Evolutionary conservation across 352 stramenopile genomes (phyloP).

Genomic region (Globisporangium apiculatum): DNA sequence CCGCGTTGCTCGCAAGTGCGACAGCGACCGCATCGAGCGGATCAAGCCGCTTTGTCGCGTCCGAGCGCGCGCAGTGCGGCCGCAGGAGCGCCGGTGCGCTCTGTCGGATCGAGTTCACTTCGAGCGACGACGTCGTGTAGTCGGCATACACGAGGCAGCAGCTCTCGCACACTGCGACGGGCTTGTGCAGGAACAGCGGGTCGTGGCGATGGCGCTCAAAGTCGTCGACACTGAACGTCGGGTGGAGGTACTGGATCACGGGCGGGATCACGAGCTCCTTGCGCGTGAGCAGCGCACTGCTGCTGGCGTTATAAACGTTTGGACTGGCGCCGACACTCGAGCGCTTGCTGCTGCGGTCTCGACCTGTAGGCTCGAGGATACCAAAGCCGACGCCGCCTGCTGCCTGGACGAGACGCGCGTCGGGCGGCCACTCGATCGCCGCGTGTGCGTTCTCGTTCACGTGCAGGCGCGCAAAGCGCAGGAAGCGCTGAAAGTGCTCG

Average conservation of each 20-base stretch:
- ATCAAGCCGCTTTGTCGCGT: slow-evolving; percentile 35
- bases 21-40: slow-evolving; percentile 26
- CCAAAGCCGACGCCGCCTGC: slow-evolving; percentile 92
- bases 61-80: slow-evolving; percentile 41
- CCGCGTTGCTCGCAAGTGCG: slow-evolving; percentile 1
- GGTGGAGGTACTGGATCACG: slow-evolving; percentile 89
- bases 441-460: slow-evolving; percentile 35
- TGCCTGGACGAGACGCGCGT: slow-evolving; percentile 80
- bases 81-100: slow-evolving; percentile 61
- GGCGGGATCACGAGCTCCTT: slow-evolving; percentile 86
- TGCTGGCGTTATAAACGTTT: not conserved
- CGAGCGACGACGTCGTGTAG: slow-evolving; percentile 64
- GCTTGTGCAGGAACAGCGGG: slow-evolving; percentile 94
- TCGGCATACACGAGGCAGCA: slow-evolving; percentile 94
- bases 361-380: slow-evolving; percentile 44
- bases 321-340: not conserved
- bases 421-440: slow-evolving; percentile 86
- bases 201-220: slow-evolving; percentile 89
- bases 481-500: slow-evolving; percentile 89
- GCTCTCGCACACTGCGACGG: slow-evolving; percentile 84
- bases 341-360: slow-evolving; percentile 11
- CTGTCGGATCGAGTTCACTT: slow-evolving; percentile 60
- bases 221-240: slow-evolving; percentile 69
- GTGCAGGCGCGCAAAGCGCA: slow-evolving; percentile 51
- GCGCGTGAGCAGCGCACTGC: slow-evolving; percentile 8